Evolutionary conservation across 2,329 filamentous ascomycete species (phyloP).

Genomic region (Teratosphaeria gauchensis): DNA sequence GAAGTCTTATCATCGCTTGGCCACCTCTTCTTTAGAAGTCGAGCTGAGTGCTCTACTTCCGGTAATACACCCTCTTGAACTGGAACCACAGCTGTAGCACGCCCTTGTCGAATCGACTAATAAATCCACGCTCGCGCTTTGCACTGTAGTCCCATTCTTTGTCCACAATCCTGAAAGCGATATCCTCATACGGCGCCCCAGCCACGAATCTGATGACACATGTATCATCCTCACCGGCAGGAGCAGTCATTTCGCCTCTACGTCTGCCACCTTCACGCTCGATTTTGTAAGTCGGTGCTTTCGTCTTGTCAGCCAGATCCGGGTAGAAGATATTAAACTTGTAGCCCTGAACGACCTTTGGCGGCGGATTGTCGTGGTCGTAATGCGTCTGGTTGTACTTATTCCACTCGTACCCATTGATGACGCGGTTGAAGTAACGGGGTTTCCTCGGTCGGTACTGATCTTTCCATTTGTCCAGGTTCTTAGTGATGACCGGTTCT

Average conservation of each 20-base stretch:
- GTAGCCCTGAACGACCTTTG: conserved; percentile 96
- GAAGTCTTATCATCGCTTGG: background rate
- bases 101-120: conserved; percentile 89
- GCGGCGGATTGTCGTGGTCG: conserved; percentile 94
- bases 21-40: background rate
- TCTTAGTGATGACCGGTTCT: conserved; percentile 59
- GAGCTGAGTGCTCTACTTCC: conserved; percentile 26
- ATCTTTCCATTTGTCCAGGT: conserved; percentile 67
- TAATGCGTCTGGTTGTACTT: conserved; percentile 99
- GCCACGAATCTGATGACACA: conserved; percentile 94
- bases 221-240: conserved; percentile 91
- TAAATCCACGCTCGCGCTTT: conserved; percentile 88
- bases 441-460: conserved; percentile 87
- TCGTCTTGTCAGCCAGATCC: conserved; percentile 81
- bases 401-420: conserved; percentile 99
- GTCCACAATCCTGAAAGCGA: conserved; percentile 94
- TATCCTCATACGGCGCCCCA: conserved; percentile 90
- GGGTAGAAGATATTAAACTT: conserved; percentile 99
- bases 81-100: conserved; percentile 84
- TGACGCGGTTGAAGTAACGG: conserved; percentile 92
- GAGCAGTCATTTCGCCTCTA: conserved; percentile 83
- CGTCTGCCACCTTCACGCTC: conserved; percentile 84
- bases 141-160: conserved; percentile 99
- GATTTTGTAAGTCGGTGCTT: conserved; percentile 91
- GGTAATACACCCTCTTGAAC: conserved; percentile 66